phyloP scores from a whole-genome alignment of 148 eudicot genomes.

The Vaccinium darrowii region DNA sequence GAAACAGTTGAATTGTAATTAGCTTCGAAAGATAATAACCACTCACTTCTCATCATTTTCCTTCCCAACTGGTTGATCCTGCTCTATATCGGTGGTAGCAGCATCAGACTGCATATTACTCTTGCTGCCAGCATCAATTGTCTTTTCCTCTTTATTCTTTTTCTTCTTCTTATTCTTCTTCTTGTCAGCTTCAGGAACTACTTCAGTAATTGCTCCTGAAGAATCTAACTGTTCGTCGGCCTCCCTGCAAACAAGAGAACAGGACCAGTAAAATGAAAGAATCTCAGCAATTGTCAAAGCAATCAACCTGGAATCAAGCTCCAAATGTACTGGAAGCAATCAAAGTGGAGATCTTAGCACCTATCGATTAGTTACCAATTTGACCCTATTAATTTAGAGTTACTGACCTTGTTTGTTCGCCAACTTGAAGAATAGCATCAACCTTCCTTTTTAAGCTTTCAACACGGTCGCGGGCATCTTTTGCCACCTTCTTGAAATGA shows the following conservation, averaged over 20 bases:
- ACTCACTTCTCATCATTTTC: slow-evolving; percentile 38
- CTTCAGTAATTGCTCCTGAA: slow-evolving; percentile 16
- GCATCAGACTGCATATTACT: background rate
- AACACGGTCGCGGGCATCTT: slow-evolving; percentile 27
- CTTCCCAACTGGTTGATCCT: slow-evolving; percentile 9
- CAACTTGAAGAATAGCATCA: slow-evolving; percentile 39
- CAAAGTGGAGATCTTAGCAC: background rate
- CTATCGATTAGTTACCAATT: background rate
- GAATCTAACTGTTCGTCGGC: slow-evolving; percentile 17
- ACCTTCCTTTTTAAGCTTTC: slow-evolving; percentile 62
- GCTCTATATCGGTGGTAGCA: slow-evolving; percentile 9
- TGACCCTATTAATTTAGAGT: background rate
- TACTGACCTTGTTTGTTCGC: slow-evolving; percentile 49
- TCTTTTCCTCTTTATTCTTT: slow-evolving; percentile 38
- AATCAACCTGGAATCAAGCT: slow-evolving; percentile 7
- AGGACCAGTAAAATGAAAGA: slow-evolving; percentile 1
- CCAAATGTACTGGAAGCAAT: background rate
- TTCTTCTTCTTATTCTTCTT: slow-evolving; percentile 50
- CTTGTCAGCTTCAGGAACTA: slow-evolving; percentile 29
- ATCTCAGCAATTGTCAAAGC: background rate
- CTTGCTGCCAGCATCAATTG: slow-evolving; percentile 16
- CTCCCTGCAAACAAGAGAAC: slow-evolving; percentile 21
- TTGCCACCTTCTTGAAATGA: slow-evolving; percentile 35
- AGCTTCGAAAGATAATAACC: background rate
- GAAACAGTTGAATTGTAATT: background rate